Conservation (phyloP, 768 basidiomycete species). For the Dendrothele bispora region DNA sequence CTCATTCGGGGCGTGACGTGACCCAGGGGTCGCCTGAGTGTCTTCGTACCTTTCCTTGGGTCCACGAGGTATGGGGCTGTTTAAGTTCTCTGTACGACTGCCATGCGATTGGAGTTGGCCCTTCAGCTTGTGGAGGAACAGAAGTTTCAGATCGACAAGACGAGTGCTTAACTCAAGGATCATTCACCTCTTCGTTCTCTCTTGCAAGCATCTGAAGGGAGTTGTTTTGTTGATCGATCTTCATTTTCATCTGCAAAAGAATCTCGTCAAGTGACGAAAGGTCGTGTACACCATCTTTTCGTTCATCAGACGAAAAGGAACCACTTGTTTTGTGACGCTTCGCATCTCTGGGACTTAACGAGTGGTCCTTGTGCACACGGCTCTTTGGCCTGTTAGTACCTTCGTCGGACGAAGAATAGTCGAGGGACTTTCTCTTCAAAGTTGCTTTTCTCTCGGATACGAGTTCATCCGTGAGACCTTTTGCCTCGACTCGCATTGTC, state of each 20-base stretch:
- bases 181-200: slow-evolving; percentile 47
- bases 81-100: no score
- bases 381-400: background rate
- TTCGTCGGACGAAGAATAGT: background rate
- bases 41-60: no score
- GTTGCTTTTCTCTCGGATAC: background rate
- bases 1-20: no score
- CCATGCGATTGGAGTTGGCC: no score
- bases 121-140: background rate
- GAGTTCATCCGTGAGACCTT: slow-evolving; percentile 7
- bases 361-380: no score
- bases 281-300: background rate
- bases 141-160: slow-evolving; percentile 6
- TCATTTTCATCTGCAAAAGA: slow-evolving; percentile 45
- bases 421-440: background rate
- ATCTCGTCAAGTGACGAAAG: slow-evolving; percentile 25
- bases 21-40: no score
- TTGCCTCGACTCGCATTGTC: slow-evolving; percentile 30
- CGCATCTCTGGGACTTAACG: background rate
- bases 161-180: no score
- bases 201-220: slow-evolving; percentile 41
- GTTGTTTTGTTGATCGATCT: slow-evolving; percentile 48
- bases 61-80: no score
- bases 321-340: slow-evolving; percentile 5
- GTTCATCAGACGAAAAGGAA: background rate